Evolutionary conservation across 2,329 filamentous ascomycete genomes (phyloP), one percentile per base, ranked within the genome.

Genomic region (Onygenales sp.): DNA sequence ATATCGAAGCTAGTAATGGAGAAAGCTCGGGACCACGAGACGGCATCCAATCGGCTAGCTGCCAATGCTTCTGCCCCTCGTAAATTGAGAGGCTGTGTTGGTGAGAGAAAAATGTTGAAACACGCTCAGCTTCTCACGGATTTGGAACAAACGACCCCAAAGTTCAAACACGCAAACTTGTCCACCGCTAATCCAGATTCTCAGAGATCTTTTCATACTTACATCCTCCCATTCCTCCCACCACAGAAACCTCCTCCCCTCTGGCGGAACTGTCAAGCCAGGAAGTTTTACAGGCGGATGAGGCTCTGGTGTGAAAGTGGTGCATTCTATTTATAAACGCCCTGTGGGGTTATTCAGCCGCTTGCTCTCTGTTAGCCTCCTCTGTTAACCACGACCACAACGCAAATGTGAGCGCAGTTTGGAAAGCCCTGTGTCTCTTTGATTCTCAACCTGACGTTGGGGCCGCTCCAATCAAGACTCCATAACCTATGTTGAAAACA

Each of bases 21-120:
- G 10, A 31, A 14, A 40, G 10, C 36, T 40, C 11, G 14, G 11
- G 10, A 2, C 14, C 45, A 49, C 2, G n/a, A 14, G 40, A 17
- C 34, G 34, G 11, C 34, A n/a, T n/a, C 34, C 34, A 49, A 39
- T 49, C 27, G 46, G 46, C 34, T 39, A 13, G n/a, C 13, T 17
- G 17, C 21, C 17, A 39, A 27, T n/a, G 2, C 6, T 31, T 11
- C 8, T 7, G 13, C 45, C 33, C 45, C 45, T 48, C 45, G 45
- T 48, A 37, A 36, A 32, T 13, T 8, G 36, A 17, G 46, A 49
- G 46, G 46, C 46, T 49, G 46, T 49, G 46, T 49, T 49, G 2
- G 33, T 13, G 36, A 39, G 13, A 39, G 13, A 10, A 37, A 48
- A 39, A 27, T 21, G n/a, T 39, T 31, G 33, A 32, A 40, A 40